phyloP scores from a whole-genome alignment of 2,329 filamentous ascomycete species.

The Ascomycota sp. region DNA sequence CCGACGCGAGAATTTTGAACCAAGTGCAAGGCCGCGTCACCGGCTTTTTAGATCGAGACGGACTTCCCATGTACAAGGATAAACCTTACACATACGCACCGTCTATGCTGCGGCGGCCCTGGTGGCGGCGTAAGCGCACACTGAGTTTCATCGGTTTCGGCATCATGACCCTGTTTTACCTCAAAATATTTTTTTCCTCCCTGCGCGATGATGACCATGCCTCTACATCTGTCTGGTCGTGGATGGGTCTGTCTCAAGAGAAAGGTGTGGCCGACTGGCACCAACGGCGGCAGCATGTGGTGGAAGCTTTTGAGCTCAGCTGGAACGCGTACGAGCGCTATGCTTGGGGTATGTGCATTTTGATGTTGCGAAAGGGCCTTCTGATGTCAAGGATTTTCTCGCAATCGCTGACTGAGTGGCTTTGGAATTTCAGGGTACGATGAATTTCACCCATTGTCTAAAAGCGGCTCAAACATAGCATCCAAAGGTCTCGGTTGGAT shows the following conservation, averaged over 20 bases:
- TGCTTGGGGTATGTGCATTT: constrained; percentile 61
- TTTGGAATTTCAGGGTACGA: constrained; percentile 41
- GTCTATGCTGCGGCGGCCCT: constrained; percentile 34
- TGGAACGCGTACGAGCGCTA: constrained; percentile 87
- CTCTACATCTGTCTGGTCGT: constrained; percentile 29
- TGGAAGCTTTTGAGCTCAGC: constrained; percentile 74
- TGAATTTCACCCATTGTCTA: constrained; percentile 68
- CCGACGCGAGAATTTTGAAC: constrained; percentile 19
- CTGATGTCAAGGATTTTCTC: too few species aligned
- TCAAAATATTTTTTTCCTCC: constrained; percentile 36
- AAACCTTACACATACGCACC: constrained; percentile 65
- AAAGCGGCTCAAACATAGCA: constrained; percentile 66
- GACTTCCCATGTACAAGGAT: constrained; percentile 92
- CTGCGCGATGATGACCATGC: constrained; percentile 6
- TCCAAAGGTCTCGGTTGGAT: constrained; percentile 89
- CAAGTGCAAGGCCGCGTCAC: constrained; percentile 41
- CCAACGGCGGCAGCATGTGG: constrained; percentile 57
- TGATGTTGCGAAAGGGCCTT: too few species aligned
- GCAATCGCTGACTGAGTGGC: too few species aligned
- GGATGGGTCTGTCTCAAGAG: constrained; percentile 30
- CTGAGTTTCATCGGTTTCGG: constrained; percentile 29
- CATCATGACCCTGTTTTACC: constrained; percentile 44
- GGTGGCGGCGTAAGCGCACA: constrained; percentile 44
- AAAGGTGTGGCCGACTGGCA: constrained; percentile 47
- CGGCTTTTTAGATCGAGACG: constrained; percentile 37